Evolutionary conservation across 2,329 filamentous ascomycete genomes (phyloP).

Genomic region (Colletotrichum falcatum): DNA sequence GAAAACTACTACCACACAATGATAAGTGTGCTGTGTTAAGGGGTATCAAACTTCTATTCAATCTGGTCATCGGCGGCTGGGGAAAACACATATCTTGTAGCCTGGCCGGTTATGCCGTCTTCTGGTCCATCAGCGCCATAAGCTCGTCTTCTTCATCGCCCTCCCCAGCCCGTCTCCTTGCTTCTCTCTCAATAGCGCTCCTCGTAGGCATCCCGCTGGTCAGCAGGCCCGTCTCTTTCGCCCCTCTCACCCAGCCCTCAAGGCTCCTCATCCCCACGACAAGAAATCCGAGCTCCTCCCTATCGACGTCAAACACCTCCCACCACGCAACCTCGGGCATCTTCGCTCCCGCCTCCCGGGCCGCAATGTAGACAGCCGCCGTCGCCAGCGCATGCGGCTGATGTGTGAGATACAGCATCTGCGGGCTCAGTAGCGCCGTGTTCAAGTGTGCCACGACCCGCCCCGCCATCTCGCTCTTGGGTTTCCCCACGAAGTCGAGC

Average conservation of each 20-base stretch:
- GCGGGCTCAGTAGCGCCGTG: constrained; percentile 84
- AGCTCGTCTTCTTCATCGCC: constrained; percentile 58
- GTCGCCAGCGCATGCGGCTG: constrained; percentile 89
- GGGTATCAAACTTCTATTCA: constrained; percentile 18
- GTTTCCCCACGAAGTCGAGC: constrained; percentile 72
- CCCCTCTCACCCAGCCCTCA: constrained; percentile 73
- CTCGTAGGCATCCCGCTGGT: constrained; percentile 67
- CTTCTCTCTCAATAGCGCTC: constrained; percentile 68
- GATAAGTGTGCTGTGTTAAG: neutral
- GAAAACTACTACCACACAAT: neutral
- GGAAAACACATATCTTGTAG: neutral
- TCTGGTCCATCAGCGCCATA: constrained; percentile 51
- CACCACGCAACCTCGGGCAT: constrained; percentile 92
- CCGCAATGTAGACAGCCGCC: constrained; percentile 90
- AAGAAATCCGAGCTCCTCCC: constrained; percentile 93
- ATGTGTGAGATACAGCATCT: constrained; percentile 91
- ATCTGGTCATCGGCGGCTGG: neutral
- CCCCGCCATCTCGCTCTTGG: constrained; percentile 67
- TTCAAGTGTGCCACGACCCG: constrained; percentile 85
- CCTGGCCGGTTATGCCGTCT: constrained; percentile 10
- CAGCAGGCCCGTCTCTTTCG: constrained; percentile 64
- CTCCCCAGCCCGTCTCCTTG: constrained; percentile 63
- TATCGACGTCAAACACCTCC: constrained; percentile 96
- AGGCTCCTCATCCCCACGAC: constrained; percentile 88
- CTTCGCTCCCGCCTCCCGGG: constrained; percentile 79